Conservation (phyloP, 768 basidiomycete species). For the Lyophyllum shimeji region DNA sequence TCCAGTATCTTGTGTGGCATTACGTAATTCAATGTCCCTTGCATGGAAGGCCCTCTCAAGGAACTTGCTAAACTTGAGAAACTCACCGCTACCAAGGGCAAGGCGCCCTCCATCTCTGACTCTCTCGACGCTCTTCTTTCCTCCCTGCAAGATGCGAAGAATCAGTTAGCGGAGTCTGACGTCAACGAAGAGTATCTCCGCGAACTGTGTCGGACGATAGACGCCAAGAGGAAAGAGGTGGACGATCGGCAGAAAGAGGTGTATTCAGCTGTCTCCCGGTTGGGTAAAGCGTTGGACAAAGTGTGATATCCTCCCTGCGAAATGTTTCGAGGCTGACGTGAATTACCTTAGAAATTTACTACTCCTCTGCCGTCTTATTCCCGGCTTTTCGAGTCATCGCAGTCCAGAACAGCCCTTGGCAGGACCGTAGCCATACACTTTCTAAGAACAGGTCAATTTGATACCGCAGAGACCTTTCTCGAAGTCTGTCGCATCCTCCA, state of each 20-base stretch:
- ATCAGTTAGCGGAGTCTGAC: slow-evolving; percentile 46
- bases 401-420: slow-evolving; percentile 63
- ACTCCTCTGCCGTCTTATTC: slow-evolving; percentile 63
- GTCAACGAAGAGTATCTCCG: slow-evolving; percentile 49
- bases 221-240: slow-evolving; percentile 76
- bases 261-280: slow-evolving; percentile 69
- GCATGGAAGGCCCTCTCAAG: slow-evolving; percentile 75
- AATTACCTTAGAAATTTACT: slow-evolving; percentile 51
- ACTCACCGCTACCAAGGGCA: slow-evolving; percentile 54
- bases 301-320: slow-evolving; percentile 36
- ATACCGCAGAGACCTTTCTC: slow-evolving; percentile 72
- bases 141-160: slow-evolving; percentile 56
- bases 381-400: slow-evolving; percentile 61
- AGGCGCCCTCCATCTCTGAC: slow-evolving; percentile 50
- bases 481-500: slow-evolving; percentile 43
- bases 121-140: slow-evolving; percentile 66
- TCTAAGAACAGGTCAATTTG: slow-evolving; percentile 79
- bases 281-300: slow-evolving; percentile 92
- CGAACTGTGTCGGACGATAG: slow-evolving; percentile 56
- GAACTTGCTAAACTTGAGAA: slow-evolving; percentile 79
- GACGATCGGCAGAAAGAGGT: slow-evolving; percentile 90
- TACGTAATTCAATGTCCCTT: slow-evolving; percentile 12
- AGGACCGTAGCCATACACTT: slow-evolving; percentile 74
- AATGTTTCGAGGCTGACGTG: not conserved
- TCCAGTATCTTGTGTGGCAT: too few relatives aligned